Evolutionary conservation across 306 rosid species (phyloP).

Genomic region (Sechiopsis laciniata): DNA sequence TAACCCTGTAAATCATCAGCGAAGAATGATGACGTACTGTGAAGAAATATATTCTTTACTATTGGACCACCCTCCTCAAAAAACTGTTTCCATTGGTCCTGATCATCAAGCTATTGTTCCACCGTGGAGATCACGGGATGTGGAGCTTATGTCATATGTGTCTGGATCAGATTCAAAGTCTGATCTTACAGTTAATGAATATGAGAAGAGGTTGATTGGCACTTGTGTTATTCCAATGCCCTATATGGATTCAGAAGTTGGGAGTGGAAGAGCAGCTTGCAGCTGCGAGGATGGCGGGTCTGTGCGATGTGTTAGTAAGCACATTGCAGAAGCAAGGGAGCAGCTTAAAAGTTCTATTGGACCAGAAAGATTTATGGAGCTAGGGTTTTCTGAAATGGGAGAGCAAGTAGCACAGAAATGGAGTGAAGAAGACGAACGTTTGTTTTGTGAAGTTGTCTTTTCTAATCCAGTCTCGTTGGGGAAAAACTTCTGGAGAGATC

Average conservation of each 20-base stretch:
- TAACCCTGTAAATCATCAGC: constrained; percentile 45
- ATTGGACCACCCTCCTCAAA: constrained; percentile 61
- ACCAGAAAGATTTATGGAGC: constrained; percentile 37
- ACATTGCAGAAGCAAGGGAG: constrained; percentile 57
- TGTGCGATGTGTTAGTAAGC: constrained; percentile 57
- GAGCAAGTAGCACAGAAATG: constrained; percentile 67
- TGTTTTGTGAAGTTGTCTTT: constrained; percentile 56
- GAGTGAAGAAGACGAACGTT: constrained; percentile 60
- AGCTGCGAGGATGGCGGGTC: constrained; percentile 57
- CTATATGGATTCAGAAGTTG: constrained; percentile 37
- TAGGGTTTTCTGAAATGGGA: constrained; percentile 75
- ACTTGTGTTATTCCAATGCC: constrained; percentile 75
- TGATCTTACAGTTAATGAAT: constrained; percentile 26
- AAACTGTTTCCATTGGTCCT: constrained; percentile 51
- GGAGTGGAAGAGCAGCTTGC: constrained; percentile 64
- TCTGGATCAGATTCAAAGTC: constrained; percentile 28
- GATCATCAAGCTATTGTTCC: constrained; percentile 72
- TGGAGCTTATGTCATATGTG: constrained; percentile 8
- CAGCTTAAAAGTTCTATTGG: constrained; percentile 42
- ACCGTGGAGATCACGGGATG: constrained; percentile 34
- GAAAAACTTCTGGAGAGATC: constrained; percentile 69
- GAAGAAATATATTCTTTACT: constrained; percentile 65
- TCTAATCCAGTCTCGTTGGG: constrained; percentile 58
- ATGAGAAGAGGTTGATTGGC: constrained; percentile 47
- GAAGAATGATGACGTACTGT: constrained; percentile 48